Percentiles rank a stretch among this genome's conserved stretches.
Conservation (phyloP, 208 protist species). For the Acanthamoeba culbertsoni region DNA sequence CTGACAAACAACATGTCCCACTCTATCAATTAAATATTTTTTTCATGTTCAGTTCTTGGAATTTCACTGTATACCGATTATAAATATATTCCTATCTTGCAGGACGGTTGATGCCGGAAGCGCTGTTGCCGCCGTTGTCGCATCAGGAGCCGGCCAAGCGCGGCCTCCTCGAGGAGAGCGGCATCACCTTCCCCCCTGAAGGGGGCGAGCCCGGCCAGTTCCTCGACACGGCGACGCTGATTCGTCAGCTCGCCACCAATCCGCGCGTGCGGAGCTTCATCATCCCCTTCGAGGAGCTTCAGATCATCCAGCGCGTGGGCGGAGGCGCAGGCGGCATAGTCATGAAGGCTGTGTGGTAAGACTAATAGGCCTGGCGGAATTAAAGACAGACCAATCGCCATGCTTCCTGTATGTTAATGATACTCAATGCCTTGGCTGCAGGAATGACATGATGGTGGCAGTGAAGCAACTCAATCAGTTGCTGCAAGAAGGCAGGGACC, state of each 20-base stretch:
- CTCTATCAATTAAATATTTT: too few species aligned
- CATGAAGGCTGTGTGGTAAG: slow-evolving; percentile 35
- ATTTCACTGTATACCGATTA: too few species aligned
- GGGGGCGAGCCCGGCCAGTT: neutral
- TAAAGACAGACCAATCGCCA: too few species aligned
- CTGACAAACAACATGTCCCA: too few species aligned
- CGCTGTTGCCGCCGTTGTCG: neutral
- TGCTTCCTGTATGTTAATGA: neutral
- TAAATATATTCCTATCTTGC: too few species aligned
- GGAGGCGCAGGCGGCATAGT: slow-evolving; percentile 35
- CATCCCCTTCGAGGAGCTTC: slow-evolving; percentile 17
- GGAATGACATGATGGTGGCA: slow-evolving; percentile 40
- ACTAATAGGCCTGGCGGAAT: too few species aligned
- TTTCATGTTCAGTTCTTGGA: too few species aligned
- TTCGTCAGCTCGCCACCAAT: neutral
- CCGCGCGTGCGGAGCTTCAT: neutral
- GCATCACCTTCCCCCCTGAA: too few species aligned
- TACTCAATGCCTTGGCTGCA: neutral
- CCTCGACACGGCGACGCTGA: neutral
- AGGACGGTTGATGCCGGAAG: neutral
- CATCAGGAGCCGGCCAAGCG: neutral
- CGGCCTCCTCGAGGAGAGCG: neutral
- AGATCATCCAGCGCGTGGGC: slow-evolving; percentile 1
- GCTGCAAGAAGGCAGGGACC: neutral
- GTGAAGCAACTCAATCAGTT: slow-evolving; percentile 49